A percentile compares a stretch with the other conserved stretches of the same genome.
Conservation (phyloP, 2,329 filamentous ascomycete genomes). For the Rachicladosporium sp. region DNA sequence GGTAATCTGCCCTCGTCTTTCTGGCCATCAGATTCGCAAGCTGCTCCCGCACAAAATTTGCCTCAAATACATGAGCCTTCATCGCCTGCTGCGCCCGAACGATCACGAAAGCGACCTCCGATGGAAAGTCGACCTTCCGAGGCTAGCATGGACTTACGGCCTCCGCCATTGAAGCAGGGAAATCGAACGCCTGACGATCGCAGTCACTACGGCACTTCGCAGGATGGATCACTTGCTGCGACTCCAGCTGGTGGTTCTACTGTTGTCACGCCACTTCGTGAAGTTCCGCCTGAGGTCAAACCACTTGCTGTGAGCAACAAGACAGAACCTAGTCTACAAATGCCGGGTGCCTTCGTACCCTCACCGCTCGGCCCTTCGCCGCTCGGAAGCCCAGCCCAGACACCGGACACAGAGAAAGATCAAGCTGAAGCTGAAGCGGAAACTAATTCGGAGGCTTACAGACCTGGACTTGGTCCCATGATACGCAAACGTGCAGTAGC, state of each 20-base stretch:
- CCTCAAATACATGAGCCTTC: conserved; percentile 7
- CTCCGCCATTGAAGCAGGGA: conserved; percentile 17
- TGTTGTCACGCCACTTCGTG: conserved; percentile 3
- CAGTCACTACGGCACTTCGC: conserved; percentile 6
- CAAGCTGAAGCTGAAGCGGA: conserved; percentile 7
- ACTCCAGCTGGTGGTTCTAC: conserved; percentile 1
- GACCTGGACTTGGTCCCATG: conserved; percentile 84
- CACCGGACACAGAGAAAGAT: conserved; percentile 11
- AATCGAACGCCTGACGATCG: conserved; percentile 3
- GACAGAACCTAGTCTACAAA: conserved; percentile 8
- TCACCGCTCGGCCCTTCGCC: conserved; percentile 6
- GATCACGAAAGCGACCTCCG: conserved; percentile 12
- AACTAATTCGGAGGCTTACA: conserved; percentile 30
- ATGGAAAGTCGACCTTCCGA: conserved; percentile 10
- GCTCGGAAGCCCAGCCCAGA: conserved; percentile 6
- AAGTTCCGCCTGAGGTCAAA: conserved; percentile 8
- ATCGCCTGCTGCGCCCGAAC: conserved; percentile 14
- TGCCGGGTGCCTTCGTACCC: conserved; percentile 7
- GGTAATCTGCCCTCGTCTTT: conserved; percentile 15
- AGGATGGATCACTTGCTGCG: background rate
- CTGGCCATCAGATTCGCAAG: conserved; percentile 9
- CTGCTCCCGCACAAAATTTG: conserved; percentile 2
- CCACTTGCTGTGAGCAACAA: conserved; percentile 8
- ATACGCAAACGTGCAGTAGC: conserved; percentile 67
- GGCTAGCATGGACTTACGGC: conserved; percentile 17